Conservation (phyloP, 805 yeast species). For the Starmerella khaoyaiensis region DNA sequence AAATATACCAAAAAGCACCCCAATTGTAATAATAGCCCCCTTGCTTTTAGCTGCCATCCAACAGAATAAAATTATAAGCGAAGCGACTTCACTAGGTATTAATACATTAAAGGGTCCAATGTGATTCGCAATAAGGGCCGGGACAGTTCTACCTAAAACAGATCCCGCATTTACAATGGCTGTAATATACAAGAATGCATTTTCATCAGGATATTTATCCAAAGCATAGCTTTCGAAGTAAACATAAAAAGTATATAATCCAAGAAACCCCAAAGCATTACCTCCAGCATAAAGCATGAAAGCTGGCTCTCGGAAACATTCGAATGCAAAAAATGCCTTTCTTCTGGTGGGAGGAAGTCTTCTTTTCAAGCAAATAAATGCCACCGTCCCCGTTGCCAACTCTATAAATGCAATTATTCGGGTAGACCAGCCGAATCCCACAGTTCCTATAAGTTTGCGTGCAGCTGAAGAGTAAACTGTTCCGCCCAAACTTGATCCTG, state of each 20-base stretch:
- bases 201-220: constrained; percentile 17
- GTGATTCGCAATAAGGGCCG: constrained; percentile 37
- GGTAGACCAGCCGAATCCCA: constrained; percentile 45
- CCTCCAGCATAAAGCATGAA: constrained; percentile 22
- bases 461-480: constrained; percentile 37
- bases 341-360: constrained; percentile 25
- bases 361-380: constrained; percentile 22
- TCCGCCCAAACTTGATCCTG: constrained; percentile 44
- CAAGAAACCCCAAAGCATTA: constrained; percentile 24
- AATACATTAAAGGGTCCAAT: constrained; percentile 36
- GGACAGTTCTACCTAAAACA: constrained; percentile 38
- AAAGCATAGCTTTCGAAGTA: constrained; percentile 27
- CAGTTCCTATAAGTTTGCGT: constrained; percentile 29
- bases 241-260: constrained; percentile 27
- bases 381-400: constrained; percentile 22
- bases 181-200: constrained; percentile 24
- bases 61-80: constrained; percentile 27
- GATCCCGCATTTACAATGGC: constrained; percentile 31
- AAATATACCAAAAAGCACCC: constrained; percentile 25
- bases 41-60: constrained; percentile 29
- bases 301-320: constrained; percentile 23
- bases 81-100: constrained; percentile 24
- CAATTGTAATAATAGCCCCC: constrained; percentile 26
- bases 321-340: constrained; percentile 21
- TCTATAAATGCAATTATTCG: constrained; percentile 38